Conservation (phyloP, 495 filamentous ascomycete species). For the Peziza echinospora region DNA sequence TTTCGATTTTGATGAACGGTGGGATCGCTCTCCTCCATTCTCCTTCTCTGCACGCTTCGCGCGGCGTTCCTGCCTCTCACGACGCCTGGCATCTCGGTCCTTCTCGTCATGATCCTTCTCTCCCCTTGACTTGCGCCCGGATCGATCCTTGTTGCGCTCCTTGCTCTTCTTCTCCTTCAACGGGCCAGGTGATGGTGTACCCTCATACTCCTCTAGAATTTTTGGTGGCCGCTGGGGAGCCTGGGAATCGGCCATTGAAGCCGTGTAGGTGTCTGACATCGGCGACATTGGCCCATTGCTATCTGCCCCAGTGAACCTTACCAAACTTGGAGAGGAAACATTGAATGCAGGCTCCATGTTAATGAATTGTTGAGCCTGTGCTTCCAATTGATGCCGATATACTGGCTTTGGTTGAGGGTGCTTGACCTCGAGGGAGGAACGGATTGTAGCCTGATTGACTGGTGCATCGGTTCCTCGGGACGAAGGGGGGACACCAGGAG, state of each 20-base stretch:
- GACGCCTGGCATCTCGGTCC: conserved; percentile 16
- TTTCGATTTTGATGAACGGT: background rate
- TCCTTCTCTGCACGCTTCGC: conserved; percentile 1
- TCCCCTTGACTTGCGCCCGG: conserved; percentile 13
- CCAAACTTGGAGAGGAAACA: conserved; percentile 11
- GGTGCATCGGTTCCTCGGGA: conserved; percentile 18
- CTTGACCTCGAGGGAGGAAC: conserved; percentile 12
- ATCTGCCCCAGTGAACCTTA: conserved; percentile 15
- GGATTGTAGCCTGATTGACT: background rate
- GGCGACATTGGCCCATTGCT: conserved; percentile 18
- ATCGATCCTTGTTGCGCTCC: conserved; percentile 5
- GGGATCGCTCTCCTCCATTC: background rate
- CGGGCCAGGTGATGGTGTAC: conserved; percentile 4
- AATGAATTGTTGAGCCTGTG: conserved; percentile 16
- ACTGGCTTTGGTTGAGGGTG: conserved; percentile 18
- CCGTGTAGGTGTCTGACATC: conserved; percentile 15
- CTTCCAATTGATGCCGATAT: conserved; percentile 17
- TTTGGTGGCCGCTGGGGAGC: conserved; percentile 11
- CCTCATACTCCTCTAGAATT: conserved; percentile 6
- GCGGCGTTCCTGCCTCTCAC: conserved; percentile 17
- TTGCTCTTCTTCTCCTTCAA: conserved; percentile 10
- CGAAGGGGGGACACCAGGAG: conserved; percentile 15
- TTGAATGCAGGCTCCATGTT: conserved; percentile 8
- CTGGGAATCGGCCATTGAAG: conserved; percentile 9
- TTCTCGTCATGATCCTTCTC: conserved; percentile 8